Evolutionary conservation across 78 protist species (phyloP), one percentile per base, ranked within the genome.

Genomic region (Planoprotostelium fungivorum): DNA sequence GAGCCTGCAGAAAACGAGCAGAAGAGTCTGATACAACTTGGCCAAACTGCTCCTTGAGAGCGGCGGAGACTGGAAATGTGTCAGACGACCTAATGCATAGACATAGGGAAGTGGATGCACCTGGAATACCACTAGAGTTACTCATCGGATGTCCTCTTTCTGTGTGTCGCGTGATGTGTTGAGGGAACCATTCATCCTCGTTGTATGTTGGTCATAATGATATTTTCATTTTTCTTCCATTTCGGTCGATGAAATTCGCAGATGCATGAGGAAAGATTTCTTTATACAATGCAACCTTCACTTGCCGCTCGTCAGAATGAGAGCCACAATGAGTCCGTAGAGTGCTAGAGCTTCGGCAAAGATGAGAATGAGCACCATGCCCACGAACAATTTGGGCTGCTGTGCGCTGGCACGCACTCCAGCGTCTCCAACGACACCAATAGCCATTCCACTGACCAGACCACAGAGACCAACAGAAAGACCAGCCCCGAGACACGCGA

Each of bases 331-430:
- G 86, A 98, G 92, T 38, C 99, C 99, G 90, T 95, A 98, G 34
- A 97, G 95, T 36, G 96, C 99, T 29, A 98, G 96, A 83, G 98
- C 97, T 91, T 98, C 99, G 28, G 97, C 97, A 92, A 98, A 97
- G 91, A 98, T 98, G 90, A 98, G 98, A 37, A 97, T 95, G 86
- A 98, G 98, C 88, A 97, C 88, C 98, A 97, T 96, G 38, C 94
- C 96, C 73, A 98, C 96, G 94, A 94, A 98, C 39, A 95, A 86
- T 73, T 84, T 73, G 89, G 94, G 94, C 91, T 98, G 96, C 88
- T 96, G 97, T 28, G 94, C 99, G 51, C 85, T 86, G 35, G 99
- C 98, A 0, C 98, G 89, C 38, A 97, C 98, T 37, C 99, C 99
- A 83, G 99, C 96, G 89, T 99, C 99, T 35, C 99, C 99, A 34